Conservation (phyloP, 768 basidiomycete species). For the Multifurca ochricompacta region DNA sequence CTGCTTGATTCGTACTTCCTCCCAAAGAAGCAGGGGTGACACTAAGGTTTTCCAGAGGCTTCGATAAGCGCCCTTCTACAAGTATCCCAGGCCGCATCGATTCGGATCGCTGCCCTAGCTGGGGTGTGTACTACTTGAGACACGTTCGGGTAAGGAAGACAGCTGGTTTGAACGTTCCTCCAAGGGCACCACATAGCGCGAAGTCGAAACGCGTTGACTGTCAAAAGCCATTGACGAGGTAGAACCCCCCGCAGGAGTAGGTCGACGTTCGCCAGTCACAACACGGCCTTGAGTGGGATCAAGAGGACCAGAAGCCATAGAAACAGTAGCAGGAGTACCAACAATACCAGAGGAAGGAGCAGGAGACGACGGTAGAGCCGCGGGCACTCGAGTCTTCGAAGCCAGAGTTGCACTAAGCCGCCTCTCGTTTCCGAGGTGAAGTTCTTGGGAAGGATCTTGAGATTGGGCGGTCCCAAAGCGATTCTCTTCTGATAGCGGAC, state of each 20-base stretch:
- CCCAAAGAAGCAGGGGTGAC: conserved; percentile 7
- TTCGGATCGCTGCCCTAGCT: neutral
- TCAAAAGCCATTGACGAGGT: neutral
- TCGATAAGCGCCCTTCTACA: conserved; percentile 24
- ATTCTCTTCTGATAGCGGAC: conserved; percentile 9
- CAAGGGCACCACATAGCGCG: conserved; percentile 13
- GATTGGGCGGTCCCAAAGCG: conserved; percentile 17
- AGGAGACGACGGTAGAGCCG: neutral
- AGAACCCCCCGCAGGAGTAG: neutral
- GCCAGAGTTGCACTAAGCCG: neutral
- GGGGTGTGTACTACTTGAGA: conserved; percentile 4
- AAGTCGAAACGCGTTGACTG: conserved; percentile 6
- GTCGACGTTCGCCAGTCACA: neutral
- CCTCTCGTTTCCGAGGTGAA: conserved; percentile 4
- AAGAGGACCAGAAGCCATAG: neutral
- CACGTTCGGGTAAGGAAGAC: conserved; percentile 12
- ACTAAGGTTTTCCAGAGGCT: conserved; percentile 20
- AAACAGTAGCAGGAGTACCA: conserved; percentile 1
- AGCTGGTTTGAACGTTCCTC: conserved; percentile 23
- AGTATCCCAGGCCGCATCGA: conserved; percentile 10
- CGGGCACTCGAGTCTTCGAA: conserved; percentile 3
- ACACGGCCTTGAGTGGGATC: neutral
- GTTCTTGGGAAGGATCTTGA: neutral
- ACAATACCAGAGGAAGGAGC: neutral
- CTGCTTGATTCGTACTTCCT: conserved; percentile 11